Evolutionary conservation across 2,329 filamentous ascomycete genomes (phyloP), one percentile per base, ranked within the genome.

Genomic region (Cryphonectria parasitica): DNA sequence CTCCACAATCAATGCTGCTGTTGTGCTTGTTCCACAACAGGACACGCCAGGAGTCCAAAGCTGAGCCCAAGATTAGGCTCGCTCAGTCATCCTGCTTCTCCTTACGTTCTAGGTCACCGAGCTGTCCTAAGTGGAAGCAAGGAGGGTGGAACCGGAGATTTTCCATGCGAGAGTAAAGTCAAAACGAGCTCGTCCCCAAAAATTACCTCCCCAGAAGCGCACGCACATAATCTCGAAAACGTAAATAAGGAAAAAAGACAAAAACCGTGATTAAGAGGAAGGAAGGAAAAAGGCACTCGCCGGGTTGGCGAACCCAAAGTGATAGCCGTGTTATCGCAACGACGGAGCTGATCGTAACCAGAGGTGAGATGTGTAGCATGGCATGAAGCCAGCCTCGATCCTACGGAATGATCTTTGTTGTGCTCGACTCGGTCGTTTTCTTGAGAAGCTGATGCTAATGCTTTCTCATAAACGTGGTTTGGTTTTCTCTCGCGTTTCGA

Each of bases 151-250:
- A 45, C 28, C 52, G 43, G 41, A 31, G 56, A 22, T 5, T 31
- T 41, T 34, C 58, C 43, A 22, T 11, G 56, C n/a, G 36, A 64
- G 22, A 28, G n/a, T n/a, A n/a, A 54, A 13, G 34, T 52, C 34
- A 34, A 56, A 58, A 43, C 45, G 34, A 36, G 31, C 15, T 77
- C 76, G 70, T 78, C 78, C 77, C 78, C 76, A 75, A 72, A 73
- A 71, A 77, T 73, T 76, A 78, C 80, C 76, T 80, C 77, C 79
- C 78, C 78, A 79, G 77, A 78, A 81, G 79, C 78, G 78, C 73
- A 71, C 73, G 74, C 72, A 75, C 76, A 75, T 76, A 73, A 77
- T 76, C 76, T 75, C 77, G 75, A 78, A 78, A 75, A 74, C 69
- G 76, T 72, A 75, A 71, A 76, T 70, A 74, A 66, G 74, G 71